Evolutionary conservation across 805 yeast species (phyloP).

Genomic region (Pichia californica): DNA sequence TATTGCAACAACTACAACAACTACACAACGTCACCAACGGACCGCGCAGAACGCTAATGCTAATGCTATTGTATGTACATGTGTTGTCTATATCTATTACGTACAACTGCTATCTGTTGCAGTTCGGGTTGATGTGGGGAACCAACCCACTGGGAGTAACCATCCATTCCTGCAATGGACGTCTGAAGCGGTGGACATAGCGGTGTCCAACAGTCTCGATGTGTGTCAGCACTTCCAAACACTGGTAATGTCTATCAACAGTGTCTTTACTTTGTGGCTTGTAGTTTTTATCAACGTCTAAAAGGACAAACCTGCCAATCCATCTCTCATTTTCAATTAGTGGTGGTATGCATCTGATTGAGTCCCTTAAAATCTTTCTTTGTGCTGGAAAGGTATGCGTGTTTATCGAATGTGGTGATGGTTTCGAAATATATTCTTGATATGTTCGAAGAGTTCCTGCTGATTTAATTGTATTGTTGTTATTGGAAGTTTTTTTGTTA

Average conservation of each 20-base stretch:
- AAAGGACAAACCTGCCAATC: conserved; percentile 27
- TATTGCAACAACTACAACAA: not conserved
- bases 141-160: conserved; percentile 29
- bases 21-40: not conserved
- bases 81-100: too few species aligned
- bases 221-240: conserved; percentile 10
- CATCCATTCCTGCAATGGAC: conserved; percentile 29
- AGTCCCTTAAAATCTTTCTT: conserved; percentile 26
- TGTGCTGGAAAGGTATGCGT: conserved; percentile 17
- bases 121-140: conserved; percentile 19
- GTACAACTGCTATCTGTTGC: not conserved
- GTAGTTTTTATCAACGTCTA: conserved; percentile 15
- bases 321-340: conserved; percentile 29
- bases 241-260: conserved; percentile 9
- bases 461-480: not conserved
- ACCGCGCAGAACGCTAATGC: too few species aligned
- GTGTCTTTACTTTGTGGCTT: conserved; percentile 8
- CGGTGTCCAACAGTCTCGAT: conserved; percentile 7
- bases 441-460: not conserved
- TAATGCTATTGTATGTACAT: too few species aligned
- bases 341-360: conserved; percentile 30
- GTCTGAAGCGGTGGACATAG: conserved; percentile 11
- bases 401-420: not conserved
- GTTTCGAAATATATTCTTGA: conserved; percentile 11
- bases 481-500: not conserved